Evolutionary conservation across 2,329 filamentous ascomycete species (phyloP).

Genomic region (Zasmidium cellare): DNA sequence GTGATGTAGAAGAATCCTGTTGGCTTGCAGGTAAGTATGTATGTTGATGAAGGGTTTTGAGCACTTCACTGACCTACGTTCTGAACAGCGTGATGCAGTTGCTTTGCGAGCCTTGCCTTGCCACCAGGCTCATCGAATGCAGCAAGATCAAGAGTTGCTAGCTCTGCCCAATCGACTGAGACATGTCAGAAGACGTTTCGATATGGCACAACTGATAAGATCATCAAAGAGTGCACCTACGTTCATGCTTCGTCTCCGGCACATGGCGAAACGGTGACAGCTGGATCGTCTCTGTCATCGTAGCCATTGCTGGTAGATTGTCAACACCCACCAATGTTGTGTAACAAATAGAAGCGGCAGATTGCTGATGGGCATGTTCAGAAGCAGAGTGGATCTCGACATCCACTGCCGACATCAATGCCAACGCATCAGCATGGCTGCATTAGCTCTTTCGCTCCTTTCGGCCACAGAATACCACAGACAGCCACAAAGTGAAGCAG

Average conservation of each 20-base stretch:
- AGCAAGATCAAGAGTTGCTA: conserved; percentile 57
- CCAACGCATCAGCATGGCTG: too few species aligned
- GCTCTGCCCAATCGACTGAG: conserved; percentile 49
- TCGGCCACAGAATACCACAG: too few species aligned
- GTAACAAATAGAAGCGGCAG: background rate
- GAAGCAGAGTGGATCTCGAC: too few species aligned
- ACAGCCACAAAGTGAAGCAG: too few species aligned
- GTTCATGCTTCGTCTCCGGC: background rate
- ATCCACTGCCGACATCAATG: too few species aligned
- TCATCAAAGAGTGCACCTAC: background rate
- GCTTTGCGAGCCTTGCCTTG: conserved; percentile 53
- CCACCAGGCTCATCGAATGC: conserved; percentile 55
- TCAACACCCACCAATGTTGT: too few species aligned
- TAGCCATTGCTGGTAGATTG: background rate
- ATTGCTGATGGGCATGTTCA: too few species aligned
- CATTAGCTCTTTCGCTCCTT: too few species aligned
- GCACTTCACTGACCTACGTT: conserved; percentile 38
- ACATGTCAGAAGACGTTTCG: background rate
- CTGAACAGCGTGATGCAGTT: conserved; percentile 52
- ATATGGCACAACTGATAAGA: too few species aligned
- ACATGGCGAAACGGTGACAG: background rate
- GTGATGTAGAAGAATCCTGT: conserved; percentile 59
- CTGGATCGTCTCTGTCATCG: background rate
- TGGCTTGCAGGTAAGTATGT: background rate
- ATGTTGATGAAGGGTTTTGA: background rate